These are phyloP conservation scores for Cicer cuneatum DNA, from an alignment of 306 rosid genomes.

Conservation along the genomic window DNA sequence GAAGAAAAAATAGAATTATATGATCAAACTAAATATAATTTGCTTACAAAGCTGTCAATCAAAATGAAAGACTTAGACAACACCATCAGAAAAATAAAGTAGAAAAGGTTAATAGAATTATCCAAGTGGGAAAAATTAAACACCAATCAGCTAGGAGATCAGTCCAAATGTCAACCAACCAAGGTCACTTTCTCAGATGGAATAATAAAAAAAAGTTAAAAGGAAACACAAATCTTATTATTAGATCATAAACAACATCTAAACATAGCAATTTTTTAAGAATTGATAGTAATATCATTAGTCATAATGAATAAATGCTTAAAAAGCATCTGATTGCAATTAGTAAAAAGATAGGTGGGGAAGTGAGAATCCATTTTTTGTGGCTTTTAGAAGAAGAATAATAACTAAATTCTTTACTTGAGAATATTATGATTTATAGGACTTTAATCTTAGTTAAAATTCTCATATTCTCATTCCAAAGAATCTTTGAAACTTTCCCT, in stretches of 20 bases:
- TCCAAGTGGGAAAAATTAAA: constrained; percentile 41
- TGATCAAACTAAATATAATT: constrained; percentile 38
- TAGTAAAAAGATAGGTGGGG: constrained; percentile 68
- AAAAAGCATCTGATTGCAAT: constrained; percentile 64
- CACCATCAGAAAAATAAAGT: constrained; percentile 24
- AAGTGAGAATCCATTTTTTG: constrained; percentile 92
- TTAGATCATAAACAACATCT: constrained; percentile 48
- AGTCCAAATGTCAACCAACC: constrained; percentile 49
- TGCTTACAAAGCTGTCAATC: constrained; percentile 22
- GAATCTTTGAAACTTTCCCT: constrained; percentile 59
- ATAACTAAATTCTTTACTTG: constrained; percentile 82
- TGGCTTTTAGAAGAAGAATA: constrained; percentile 73
- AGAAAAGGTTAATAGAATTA: constrained; percentile 41
- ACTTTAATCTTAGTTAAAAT: constrained; percentile 75
- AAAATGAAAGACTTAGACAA: constrained; percentile 37
- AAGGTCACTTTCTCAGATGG: constrained; percentile 42
- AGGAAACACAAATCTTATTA: constrained; percentile 32
- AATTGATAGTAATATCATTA: constrained; percentile 38
- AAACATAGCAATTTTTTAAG: constrained; percentile 51
- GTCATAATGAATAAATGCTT: constrained; percentile 39
- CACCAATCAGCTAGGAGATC: constrained; percentile 46
- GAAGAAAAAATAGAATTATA: constrained; percentile 19
- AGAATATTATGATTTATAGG: constrained; percentile 78
- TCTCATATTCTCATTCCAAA: constrained; percentile 73
- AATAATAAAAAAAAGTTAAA: constrained; percentile 31